phyloP scores from a whole-genome alignment of 106 monocot genomes.

The Dioscorea dumetorum region DNA sequence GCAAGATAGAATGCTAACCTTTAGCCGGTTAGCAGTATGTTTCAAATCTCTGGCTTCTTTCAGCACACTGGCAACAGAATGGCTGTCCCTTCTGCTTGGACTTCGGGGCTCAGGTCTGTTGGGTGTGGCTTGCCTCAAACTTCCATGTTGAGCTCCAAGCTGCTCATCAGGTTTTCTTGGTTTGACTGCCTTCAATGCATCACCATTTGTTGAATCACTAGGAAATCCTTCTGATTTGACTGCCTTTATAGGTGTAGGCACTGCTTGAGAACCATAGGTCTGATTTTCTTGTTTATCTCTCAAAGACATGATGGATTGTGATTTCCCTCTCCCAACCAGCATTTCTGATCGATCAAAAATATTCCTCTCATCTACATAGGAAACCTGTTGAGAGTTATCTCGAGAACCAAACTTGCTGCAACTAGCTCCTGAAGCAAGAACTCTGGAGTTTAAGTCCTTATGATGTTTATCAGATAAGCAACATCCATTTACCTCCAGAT shows the following conservation, averaged over 20 bases:
- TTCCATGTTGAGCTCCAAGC: slow-evolving; percentile 17
- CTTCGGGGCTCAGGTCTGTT: slow-evolving; percentile 30
- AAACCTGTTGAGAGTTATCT: background rate
- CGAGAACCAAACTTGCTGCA: background rate
- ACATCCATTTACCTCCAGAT: background rate
- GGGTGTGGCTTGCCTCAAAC: slow-evolving; percentile 32
- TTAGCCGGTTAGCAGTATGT: slow-evolving; percentile 73
- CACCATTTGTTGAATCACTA: slow-evolving; percentile 3
- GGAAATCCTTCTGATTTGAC: background rate
- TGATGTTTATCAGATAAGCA: background rate
- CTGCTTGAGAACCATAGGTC: background rate
- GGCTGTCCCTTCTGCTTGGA: slow-evolving; percentile 39
- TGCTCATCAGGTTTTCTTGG: slow-evolving; percentile 23
- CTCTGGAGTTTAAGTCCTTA: background rate
- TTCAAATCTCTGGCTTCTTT: slow-evolving; percentile 86
- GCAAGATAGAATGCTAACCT: slow-evolving; percentile 27
- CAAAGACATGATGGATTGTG: background rate
- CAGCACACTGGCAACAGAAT: slow-evolving; percentile 27
- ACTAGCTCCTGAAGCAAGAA: background rate
- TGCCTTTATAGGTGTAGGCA: background rate
- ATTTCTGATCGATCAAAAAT: slow-evolving; percentile 5
- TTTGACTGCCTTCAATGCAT: slow-evolving; percentile 2
- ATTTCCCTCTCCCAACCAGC: slow-evolving; percentile 14
- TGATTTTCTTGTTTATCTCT: slow-evolving; percentile 9
- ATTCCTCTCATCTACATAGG: background rate